A percentile compares a stretch with the other conserved stretches of the same genome.
These are phyloP conservation scores for Podaxis pistillaris DNA, from an alignment of 768 basidiomycete species.

Conservation along the genomic window DNA sequence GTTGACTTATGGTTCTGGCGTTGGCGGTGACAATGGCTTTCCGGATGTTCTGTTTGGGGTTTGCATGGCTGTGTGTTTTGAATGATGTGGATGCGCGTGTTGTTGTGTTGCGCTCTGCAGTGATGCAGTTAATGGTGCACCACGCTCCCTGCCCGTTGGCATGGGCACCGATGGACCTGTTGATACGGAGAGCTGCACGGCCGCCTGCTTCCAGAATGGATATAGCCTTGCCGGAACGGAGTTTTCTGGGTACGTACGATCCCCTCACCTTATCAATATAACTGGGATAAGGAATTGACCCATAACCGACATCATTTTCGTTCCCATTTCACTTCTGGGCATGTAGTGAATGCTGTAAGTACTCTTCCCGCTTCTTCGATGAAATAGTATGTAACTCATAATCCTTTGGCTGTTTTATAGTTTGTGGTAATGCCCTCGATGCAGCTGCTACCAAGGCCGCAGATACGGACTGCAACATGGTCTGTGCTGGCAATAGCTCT, in stretches of 20 bases:
- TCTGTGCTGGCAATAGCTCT: conserved; percentile 57
- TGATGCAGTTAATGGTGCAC: conserved; percentile 41
- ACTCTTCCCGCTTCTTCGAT: not conserved
- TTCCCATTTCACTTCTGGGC: not conserved
- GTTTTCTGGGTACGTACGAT: conserved; percentile 33
- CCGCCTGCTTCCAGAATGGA: conserved; percentile 57
- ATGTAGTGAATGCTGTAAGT: conserved; percentile 54
- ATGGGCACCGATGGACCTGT: conserved; percentile 38
- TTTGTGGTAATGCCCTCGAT: conserved; percentile 46
- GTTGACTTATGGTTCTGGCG: conserved; percentile 15
- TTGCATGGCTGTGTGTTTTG: not conserved
- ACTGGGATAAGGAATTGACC: conserved; percentile 6
- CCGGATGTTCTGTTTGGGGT: not conserved
- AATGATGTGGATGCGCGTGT: not conserved
- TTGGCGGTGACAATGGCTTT: not conserved
- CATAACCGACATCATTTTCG: not conserved
- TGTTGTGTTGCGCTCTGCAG: conserved; percentile 21
- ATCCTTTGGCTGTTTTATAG: conserved; percentile 26
- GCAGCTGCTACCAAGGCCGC: conserved; percentile 47
- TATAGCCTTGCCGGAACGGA: conserved; percentile 37
- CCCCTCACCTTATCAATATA: not conserved
- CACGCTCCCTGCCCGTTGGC: conserved; percentile 39
- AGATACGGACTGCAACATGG: conserved; percentile 62
- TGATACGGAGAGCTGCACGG: conserved; percentile 57
- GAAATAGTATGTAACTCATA: conserved; percentile 2